Percentiles rank a stretch among this genome's conserved stretches.
Evolutionary conservation across 1,284 basidiomycete species (phyloP).

Genomic region (Flammula alnicola): DNA sequence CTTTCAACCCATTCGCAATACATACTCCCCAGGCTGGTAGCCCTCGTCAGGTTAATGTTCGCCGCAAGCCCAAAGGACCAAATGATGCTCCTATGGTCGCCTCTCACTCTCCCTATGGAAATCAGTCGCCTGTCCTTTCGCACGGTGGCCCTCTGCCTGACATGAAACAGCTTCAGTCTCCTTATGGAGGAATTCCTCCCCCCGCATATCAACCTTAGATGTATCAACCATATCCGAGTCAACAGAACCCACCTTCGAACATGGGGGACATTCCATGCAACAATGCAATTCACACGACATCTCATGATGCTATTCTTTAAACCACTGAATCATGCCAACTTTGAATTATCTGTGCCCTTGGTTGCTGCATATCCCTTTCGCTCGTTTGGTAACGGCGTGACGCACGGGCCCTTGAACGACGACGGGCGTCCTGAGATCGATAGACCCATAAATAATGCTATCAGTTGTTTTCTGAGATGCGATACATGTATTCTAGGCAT

Average conservation of each 20-base stretch:
- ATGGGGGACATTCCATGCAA: constrained; percentile 78
- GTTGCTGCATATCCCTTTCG: constrained; percentile 25
- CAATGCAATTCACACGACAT: constrained; percentile 43
- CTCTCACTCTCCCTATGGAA: constrained; percentile 56
- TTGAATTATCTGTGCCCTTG: constrained; percentile 23
- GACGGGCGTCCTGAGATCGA: no score
- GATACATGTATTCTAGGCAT: no score
- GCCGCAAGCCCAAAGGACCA: constrained; percentile 51
- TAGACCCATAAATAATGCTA: no score
- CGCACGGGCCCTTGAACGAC: no score
- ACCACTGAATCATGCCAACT: constrained; percentile 20
- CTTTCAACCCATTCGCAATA: constrained; percentile 76
- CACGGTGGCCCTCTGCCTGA: constrained; percentile 60
- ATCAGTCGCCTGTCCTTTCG: constrained; percentile 62
- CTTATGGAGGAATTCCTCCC: constrained; percentile 62
- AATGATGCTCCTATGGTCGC: constrained; percentile 40
- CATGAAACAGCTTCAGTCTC: constrained; percentile 66
- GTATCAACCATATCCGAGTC: constrained; percentile 80
- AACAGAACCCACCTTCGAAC: constrained; percentile 66
- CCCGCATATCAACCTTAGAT: constrained; percentile 70
- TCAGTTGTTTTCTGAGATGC: no score
- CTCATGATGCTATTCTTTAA: constrained; percentile 45
- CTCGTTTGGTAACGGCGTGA: constrained; percentile 31
- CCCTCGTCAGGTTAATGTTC: constrained; percentile 49
- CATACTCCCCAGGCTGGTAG: constrained; percentile 64